These are phyloP conservation scores for Gossypium mustelinum DNA, from an alignment of 345 rosid genomes.

Conservation along the genomic window DNA sequence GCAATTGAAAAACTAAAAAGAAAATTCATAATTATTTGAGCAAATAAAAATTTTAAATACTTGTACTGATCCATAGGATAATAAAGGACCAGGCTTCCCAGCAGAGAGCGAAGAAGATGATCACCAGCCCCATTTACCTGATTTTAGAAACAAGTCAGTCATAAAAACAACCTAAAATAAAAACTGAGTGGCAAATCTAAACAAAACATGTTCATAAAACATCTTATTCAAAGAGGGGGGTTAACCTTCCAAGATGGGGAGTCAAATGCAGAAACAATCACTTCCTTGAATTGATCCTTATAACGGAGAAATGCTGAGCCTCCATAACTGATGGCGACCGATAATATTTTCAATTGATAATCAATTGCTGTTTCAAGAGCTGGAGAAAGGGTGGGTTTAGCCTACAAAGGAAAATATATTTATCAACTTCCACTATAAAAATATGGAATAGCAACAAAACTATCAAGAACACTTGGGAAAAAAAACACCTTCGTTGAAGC, in stretches of 20 bases:
- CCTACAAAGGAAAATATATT: slow-evolving; percentile 30
- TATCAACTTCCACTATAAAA: slow-evolving; percentile 18
- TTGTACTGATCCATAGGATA: slow-evolving; percentile 88
- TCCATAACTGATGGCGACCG: slow-evolving; percentile 84
- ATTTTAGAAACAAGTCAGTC: neutral
- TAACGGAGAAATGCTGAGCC: slow-evolving; percentile 78
- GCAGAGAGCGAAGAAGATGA: slow-evolving; percentile 86
- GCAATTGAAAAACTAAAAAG: neutral
- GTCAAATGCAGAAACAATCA: slow-evolving; percentile 73
- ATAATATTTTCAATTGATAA: slow-evolving; percentile 84
- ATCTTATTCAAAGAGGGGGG: neutral
- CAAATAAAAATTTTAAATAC: slow-evolving; percentile 34
- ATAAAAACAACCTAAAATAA: neutral
- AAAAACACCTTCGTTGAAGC: slow-evolving; percentile 63
- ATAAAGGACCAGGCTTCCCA: slow-evolving; percentile 83
- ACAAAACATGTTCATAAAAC: slow-evolving; percentile 1
- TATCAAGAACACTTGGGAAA: slow-evolving; percentile 18
- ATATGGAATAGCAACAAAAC: slow-evolving; percentile 16
- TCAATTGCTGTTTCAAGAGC: slow-evolving; percentile 93
- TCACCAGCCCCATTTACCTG: slow-evolving; percentile 97
- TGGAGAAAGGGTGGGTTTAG: slow-evolving; percentile 77
- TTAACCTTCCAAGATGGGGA: slow-evolving; percentile 91
- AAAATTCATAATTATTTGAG: slow-evolving; percentile 7
- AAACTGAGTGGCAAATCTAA: slow-evolving; percentile 12
- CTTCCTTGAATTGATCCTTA: slow-evolving; percentile 73